Evolutionary conservation across 768 basidiomycete species (phyloP).

Genomic region (Suillus subalutaceus): DNA sequence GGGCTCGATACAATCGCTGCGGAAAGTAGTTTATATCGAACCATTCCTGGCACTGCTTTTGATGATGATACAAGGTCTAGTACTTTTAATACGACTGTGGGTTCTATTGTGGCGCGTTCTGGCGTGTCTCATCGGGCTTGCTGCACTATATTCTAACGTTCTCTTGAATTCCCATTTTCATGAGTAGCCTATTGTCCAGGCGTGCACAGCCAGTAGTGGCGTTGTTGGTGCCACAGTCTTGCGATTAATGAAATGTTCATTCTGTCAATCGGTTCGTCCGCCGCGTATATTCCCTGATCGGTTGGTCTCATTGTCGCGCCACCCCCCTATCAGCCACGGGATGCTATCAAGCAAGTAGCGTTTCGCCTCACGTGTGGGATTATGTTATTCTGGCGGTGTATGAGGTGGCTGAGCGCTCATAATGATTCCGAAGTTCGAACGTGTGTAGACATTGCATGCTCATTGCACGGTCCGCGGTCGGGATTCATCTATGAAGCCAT

Average conservation of each 20-base stretch:
- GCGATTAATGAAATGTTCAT: conserved; percentile 9
- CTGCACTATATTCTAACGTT: not conserved
- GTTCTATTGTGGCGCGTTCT: conserved; percentile 3
- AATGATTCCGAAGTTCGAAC: not conserved
- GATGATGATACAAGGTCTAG: not conserved
- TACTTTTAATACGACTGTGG: conserved; percentile 9
- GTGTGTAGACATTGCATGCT: not conserved
- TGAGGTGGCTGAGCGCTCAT: conserved; percentile 4
- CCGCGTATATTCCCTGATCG: not conserved
- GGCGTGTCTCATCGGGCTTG: conserved; percentile 3
- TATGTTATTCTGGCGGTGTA: conserved; percentile 26
- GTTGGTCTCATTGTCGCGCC: conserved; percentile 2
- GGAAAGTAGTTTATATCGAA: not conserved
- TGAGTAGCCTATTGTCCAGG: not conserved
- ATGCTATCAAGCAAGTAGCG: not conserved
- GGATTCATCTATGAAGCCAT: not conserved
- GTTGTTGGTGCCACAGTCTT: not conserved
- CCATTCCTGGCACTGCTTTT: not conserved
- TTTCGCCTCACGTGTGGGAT: conserved; percentile 33
- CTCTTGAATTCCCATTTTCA: conserved; percentile 1
- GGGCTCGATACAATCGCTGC: conserved; percentile 7
- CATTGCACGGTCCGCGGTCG: not conserved
- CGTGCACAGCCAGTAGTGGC: conserved; percentile 3
- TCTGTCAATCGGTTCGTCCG: not conserved
- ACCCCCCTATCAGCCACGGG: conserved; percentile 4